These are phyloP conservation scores for Hawksworthiomyces lignivorus DNA, from an alignment of 2,329 filamentous ascomycete genomes.

Conservation along the genomic window DNA sequence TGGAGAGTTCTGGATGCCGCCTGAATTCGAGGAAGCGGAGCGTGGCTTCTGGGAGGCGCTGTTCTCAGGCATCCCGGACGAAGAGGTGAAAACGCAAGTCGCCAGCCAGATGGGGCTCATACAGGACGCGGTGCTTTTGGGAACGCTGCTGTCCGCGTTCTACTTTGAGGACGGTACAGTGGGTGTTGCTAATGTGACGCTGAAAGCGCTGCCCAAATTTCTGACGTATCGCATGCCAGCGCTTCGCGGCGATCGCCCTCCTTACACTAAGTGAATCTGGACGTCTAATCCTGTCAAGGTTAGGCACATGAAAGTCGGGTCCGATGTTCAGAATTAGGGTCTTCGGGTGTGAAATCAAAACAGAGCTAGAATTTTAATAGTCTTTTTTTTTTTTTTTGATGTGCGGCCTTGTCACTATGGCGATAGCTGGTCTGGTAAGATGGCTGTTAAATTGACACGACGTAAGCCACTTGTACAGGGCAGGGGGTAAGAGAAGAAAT, in stretches of 20 bases:
- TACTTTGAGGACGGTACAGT: constrained; percentile 21
- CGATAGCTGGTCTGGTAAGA: no score
- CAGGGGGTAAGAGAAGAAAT: no score
- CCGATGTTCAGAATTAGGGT: no score
- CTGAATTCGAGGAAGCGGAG: constrained; percentile 21
- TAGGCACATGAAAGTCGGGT: no score
- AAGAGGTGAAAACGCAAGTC: no score
- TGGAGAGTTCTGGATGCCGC: constrained; percentile 21
- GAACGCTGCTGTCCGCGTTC: constrained; percentile 19
- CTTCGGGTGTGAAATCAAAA: no score
- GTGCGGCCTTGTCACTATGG: no score
- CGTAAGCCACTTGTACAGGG: no score
- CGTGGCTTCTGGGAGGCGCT: constrained; percentile 20
- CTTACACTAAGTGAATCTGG: not conserved
- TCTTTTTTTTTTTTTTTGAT: no score
- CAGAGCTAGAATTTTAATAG: no score
- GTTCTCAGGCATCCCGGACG: constrained; percentile 17
- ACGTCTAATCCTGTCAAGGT: no score
- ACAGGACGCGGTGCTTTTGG: constrained; percentile 23
- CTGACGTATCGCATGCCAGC: constrained; percentile 21
- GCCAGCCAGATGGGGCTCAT: constrained; percentile 18
- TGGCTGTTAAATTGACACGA: no score
- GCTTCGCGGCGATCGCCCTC: constrained; percentile 10
- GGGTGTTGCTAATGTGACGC: constrained; percentile 1
- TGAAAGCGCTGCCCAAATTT: constrained; percentile 22